These are phyloP conservation scores for Buxus sempervirens DNA, from an alignment of 164 flowering plant species.

Conservation along the genomic window DNA sequence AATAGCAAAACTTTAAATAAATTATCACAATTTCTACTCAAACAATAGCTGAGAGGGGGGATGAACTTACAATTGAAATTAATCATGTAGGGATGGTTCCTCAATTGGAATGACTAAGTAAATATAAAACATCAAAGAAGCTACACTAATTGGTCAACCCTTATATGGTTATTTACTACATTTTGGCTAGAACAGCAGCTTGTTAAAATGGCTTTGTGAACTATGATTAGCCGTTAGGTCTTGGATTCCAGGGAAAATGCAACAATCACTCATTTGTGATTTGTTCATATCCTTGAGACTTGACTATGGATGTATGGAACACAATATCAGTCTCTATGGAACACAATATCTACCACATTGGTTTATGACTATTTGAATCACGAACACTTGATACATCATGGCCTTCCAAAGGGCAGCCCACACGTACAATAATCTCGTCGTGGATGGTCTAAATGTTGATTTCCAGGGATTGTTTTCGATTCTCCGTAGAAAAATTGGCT, in stretches of 20 bases:
- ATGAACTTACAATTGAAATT: slow-evolving; percentile 24
- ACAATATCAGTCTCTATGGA: no score
- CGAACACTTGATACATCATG: slow-evolving; percentile 71
- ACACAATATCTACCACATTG: slow-evolving; percentile 55
- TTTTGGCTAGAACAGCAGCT: no score
- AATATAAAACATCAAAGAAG: slow-evolving; percentile 29
- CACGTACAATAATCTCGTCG: slow-evolving; percentile 65
- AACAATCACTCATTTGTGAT: slow-evolving; percentile 73
- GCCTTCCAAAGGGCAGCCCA: slow-evolving; percentile 57
- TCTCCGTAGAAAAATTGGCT: slow-evolving; percentile 24
- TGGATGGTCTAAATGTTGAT: slow-evolving; percentile 51
- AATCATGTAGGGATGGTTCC: slow-evolving; percentile 25
- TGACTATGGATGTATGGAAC: slow-evolving; percentile 80
- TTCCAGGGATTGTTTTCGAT: slow-evolving; percentile 23
- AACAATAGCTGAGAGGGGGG: slow-evolving; percentile 10
- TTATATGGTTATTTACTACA: slow-evolving; percentile 18
- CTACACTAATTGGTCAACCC: slow-evolving; percentile 29
- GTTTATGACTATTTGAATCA: slow-evolving; percentile 61
- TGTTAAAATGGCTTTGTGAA: slow-evolving; percentile 15
- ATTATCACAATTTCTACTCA: no score
- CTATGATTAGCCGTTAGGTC: slow-evolving; percentile 29
- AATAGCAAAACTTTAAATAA: no score
- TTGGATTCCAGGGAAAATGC: slow-evolving; percentile 50
- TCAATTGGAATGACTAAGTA: slow-evolving; percentile 25
- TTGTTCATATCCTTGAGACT: slow-evolving; percentile 61